These are phyloP conservation scores for Triticum timopheevii DNA, from an alignment of 176 grass and related monocot genomes.

Conservation along the genomic window DNA sequence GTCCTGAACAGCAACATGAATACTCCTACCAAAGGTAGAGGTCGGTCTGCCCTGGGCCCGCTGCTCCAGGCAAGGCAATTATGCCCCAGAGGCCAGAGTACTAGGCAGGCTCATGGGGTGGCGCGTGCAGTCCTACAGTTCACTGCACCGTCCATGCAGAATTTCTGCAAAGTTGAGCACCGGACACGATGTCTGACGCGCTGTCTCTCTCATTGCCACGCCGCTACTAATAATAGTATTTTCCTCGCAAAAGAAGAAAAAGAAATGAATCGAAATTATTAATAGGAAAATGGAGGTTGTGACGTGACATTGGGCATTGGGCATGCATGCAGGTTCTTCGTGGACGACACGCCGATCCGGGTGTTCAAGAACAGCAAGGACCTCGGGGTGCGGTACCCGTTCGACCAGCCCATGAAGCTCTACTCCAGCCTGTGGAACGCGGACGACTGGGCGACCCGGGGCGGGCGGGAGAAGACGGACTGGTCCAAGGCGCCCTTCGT, in stretches of 20 bases:
- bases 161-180: too few species aligned
- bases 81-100: neutral
- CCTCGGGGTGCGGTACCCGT: constrained; percentile 59
- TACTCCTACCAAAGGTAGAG: neutral
- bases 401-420: constrained; percentile 89
- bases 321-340: constrained; percentile 52
- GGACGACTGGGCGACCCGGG: constrained; percentile 75
- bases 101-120: too few species aligned
- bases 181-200: neutral
- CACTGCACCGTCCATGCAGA: neutral
- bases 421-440: constrained; percentile 86
- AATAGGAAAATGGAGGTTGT: too few species aligned
- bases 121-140: neutral
- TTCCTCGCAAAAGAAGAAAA: too few species aligned
- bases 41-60: neutral
- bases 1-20: neutral
- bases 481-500: constrained; percentile 71
- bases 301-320: neutral
- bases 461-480: constrained; percentile 80
- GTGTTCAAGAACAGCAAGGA: constrained; percentile 82
- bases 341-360: constrained; percentile 68
- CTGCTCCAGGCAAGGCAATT: neutral
- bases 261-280: neutral
- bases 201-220: neutral
- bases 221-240: too few species aligned